A percentile compares a stretch with the other conserved stretches of the same genome.
phyloP scores from a whole-genome alignment of 176 grass and related monocot genomes.

The Pharus latifolius region DNA sequence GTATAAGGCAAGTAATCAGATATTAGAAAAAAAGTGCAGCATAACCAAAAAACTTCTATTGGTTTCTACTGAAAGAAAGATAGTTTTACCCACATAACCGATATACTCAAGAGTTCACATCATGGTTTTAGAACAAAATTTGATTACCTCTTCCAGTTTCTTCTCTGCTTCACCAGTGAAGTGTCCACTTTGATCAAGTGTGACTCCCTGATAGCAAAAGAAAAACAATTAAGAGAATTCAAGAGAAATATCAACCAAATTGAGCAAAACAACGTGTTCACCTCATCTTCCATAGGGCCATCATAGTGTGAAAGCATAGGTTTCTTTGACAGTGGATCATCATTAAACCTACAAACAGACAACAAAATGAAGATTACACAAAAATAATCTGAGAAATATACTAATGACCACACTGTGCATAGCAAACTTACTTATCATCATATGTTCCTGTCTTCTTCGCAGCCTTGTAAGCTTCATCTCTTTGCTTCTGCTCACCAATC shows the following conservation, averaged over 20 bases:
- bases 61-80: too few relatives aligned
- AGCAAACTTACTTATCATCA: slow-evolving; percentile 59
- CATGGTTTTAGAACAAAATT: neutral
- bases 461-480: slow-evolving; percentile 63
- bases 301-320: slow-evolving; percentile 81
- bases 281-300: slow-evolving; percentile 72
- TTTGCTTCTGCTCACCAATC: slow-evolving; percentile 87
- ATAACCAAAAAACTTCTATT: too few relatives aligned
- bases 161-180: slow-evolving; percentile 79
- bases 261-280: slow-evolving; percentile 15
- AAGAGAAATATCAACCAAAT: neutral
- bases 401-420: neutral
- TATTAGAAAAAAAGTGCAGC: too few relatives aligned
- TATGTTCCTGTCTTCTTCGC: slow-evolving; percentile 86
- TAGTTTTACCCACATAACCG: neutral
- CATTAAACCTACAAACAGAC: slow-evolving; percentile 50
- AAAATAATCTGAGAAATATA: neutral
- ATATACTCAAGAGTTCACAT: neutral
- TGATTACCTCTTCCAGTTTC: slow-evolving; percentile 67
- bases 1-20: too few relatives aligned
- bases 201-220: slow-evolving; percentile 46
- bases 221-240: slow-evolving; percentile 5
- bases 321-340: slow-evolving; percentile 53
- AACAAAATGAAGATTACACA: neutral
- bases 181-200: slow-evolving; percentile 71